Conservation (phyloP, 2,329 filamentous ascomycete species). For the Pseudogymnoascus sp. region DNA sequence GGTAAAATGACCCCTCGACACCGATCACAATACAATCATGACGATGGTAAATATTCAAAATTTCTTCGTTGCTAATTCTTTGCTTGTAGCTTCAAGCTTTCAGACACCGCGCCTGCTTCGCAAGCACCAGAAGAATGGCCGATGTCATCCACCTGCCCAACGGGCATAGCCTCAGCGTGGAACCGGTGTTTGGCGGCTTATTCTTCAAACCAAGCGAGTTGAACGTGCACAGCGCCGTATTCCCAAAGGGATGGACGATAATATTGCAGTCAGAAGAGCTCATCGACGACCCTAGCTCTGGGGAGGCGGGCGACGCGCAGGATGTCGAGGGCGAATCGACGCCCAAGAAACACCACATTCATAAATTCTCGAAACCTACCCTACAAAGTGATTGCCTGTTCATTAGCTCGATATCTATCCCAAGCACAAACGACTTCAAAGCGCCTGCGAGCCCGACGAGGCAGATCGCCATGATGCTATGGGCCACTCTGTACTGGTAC, state of each 20-base stretch:
- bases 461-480: constrained; percentile 94
- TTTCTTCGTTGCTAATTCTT: not conserved
- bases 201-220: constrained; percentile 80
- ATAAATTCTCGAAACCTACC: constrained; percentile 66
- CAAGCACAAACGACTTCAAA: constrained; percentile 71
- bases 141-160: constrained; percentile 67
- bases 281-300: constrained; percentile 25
- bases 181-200: constrained; percentile 82
- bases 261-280: constrained; percentile 62
- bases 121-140: not conserved
- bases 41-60: constrained; percentile 1
- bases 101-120: not conserved
- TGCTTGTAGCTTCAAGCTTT: not conserved
- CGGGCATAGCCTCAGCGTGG: constrained; percentile 73
- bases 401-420: constrained; percentile 85
- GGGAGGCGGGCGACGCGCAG: constrained; percentile 24
- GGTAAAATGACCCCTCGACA: constrained; percentile 4
- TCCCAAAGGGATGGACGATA: constrained; percentile 84
- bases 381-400: constrained; percentile 74
- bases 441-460: constrained; percentile 72
- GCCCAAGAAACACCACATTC: constrained; percentile 36
- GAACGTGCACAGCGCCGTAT: constrained; percentile 58
- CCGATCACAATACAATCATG: not conserved
- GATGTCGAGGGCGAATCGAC: not conserved
- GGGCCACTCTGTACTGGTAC: constrained; percentile 93